Evolutionary conservation across 2,329 filamentous ascomycete genomes (phyloP), one percentile per base, ranked within the genome.

Genomic region (Pseudogymnoascus sp.): DNA sequence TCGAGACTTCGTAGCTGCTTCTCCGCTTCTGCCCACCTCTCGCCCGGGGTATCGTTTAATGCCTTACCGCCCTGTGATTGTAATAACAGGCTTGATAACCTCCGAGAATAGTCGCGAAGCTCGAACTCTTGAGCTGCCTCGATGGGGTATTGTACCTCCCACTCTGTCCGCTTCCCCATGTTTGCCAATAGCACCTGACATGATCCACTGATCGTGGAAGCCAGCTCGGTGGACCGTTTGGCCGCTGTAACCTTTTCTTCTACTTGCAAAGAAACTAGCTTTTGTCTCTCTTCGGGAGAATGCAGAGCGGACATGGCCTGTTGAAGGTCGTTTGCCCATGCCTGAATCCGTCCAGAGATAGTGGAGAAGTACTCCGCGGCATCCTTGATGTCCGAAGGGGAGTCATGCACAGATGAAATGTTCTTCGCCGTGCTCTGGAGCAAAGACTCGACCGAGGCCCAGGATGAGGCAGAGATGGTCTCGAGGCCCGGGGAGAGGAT

Each of bases 1-100:
- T 62, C 61, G n/a, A 62, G 46, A 26, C 61, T 62, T n/a, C 16
- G 41, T 24, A 62, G 35, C 33, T 56, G 46, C n/a, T 35, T 37
- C 61, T 62, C 61, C n/a, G 61, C 61, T 56, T 62, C 40, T 10
- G 35, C 46, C 61, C 61, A 62, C 12, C n/a, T 24, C 1, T 37
- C 33, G 12, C 8, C 8, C 6, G 59, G n/a, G 6, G 11, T 28
- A 4, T 60, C 59, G 40, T 60, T 60, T 31, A 50, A 38, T 46
- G 60, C 60, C 61, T 28, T 56, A 16, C 26, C 43, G 16, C 46
- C 50, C 6, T 40, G 59, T n/a, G 59, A 60, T 26, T 37, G 19
- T 6, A 60, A 38, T 33, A 37, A 40, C 33, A 26, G 16, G 33
- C 33, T 60, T 10, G 59, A 60, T 41, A 60, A 31, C 14, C 11